Evolutionary conservation across 371 early-diverging fungal species (phyloP), one percentile per base, ranked within the genome.

Genomic region (Conidiobolus incongruus): DNA sequence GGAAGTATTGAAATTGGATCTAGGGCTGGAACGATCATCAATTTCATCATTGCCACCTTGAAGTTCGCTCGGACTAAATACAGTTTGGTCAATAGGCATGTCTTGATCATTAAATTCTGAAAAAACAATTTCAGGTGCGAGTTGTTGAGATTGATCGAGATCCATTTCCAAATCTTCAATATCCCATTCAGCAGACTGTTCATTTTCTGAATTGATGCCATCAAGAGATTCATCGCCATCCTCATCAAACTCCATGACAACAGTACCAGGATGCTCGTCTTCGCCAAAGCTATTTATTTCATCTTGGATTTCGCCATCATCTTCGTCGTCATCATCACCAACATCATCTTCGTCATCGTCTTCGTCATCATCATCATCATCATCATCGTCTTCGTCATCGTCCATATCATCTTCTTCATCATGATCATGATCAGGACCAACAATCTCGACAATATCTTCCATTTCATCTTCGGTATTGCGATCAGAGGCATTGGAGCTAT

Each of bases 391-490:
- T 2, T 58, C 57, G 11, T 65, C 62, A 21, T 56, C 65, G 24
- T 55, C 54, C 26, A 58, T 56, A 35, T 62, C 65, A 31, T 68
- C 70, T 38, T 58, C 58, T 36, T 68, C 64, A 22, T 65, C 64
- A 8, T 61, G 55, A 34, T 26, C 26, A 26, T 26, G 26, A 26
- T 26, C 26, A 26, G 26, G 8, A 4, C 26, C 26, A 26, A 26
- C 8, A 71, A 8, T 72, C 79, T 26, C 26, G 8, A 26, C 8
- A 26, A 26, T 26, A 26, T 26, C 26, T 4, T 26, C 26, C 2
- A 60, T 66, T 4, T 70, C 72, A 13, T 71, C 77, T 13, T 65
- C 69, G 51, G 70, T 68, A 39, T 61, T 63, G 51, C 66, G 53
- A 44, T 75, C 75, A 10, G 26, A 26, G 8, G 26, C 26, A 26